phyloP scores from a whole-genome alignment of 2,329 filamentous ascomycete genomes.

The Penicillium sp. region DNA sequence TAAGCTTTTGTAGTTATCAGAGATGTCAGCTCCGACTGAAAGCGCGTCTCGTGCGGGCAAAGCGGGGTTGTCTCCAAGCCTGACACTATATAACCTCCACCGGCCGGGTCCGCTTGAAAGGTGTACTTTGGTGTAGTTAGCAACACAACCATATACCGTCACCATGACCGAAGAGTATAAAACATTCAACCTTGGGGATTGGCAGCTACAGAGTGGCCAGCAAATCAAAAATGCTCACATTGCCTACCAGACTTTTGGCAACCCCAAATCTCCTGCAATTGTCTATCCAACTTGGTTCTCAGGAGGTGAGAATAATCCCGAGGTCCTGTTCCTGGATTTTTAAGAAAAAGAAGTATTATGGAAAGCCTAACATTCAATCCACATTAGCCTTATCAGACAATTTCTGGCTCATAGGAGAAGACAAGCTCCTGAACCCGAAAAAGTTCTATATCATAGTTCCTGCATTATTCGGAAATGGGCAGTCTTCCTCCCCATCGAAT shows the following conservation, averaged over 20 bases:
- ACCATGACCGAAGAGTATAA: conserved; percentile 39
- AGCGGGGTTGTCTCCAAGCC: conserved; percentile 18
- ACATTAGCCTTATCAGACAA: conserved; percentile 64
- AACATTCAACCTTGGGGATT: conserved; percentile 64
- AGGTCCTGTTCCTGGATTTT: neutral
- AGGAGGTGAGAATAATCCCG: conserved; percentile 48
- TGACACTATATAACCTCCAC: neutral
- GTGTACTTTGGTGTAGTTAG: neutral
- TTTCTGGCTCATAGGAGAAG: conserved; percentile 69
- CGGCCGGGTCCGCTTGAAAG: neutral
- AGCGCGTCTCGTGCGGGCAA: conserved; percentile 9
- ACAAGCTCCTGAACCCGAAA: conserved; percentile 64
- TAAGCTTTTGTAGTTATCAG: neutral
- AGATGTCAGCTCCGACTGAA: conserved; percentile 7
- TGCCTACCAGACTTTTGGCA: conserved; percentile 75
- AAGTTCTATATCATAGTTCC: conserved; percentile 70
- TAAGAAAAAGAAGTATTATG: neutral
- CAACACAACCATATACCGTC: neutral
- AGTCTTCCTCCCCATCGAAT: conserved; percentile 70
- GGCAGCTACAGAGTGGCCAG: conserved; percentile 66
- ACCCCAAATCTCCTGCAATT: conserved; percentile 62
- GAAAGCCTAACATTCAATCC: neutral
- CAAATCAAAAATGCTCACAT: conserved; percentile 65
- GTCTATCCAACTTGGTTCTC: conserved; percentile 80
- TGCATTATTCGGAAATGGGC: conserved; percentile 68